A percentile compares a stretch with the other conserved stretches of the same genome.
Evolutionary conservation across 805 yeast species (phyloP).

Genomic region (Teunomyces stri): DNA sequence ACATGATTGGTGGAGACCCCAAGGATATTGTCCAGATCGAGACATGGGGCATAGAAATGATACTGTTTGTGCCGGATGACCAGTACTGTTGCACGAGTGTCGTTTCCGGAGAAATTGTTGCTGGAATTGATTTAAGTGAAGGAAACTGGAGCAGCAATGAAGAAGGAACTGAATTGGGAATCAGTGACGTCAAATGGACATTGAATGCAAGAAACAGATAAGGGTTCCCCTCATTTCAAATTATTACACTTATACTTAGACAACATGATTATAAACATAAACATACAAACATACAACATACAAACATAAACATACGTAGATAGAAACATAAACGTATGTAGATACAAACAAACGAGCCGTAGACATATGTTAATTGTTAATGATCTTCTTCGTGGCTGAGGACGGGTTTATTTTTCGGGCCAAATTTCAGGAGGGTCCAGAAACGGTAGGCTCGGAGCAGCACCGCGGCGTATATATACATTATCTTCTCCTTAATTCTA

Average conservation of each 20-base stretch:
- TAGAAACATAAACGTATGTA: no score
- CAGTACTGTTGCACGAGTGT: constrained; percentile 4
- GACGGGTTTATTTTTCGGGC: background rate
- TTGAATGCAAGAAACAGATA: background rate
- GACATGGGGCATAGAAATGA: constrained; percentile 5
- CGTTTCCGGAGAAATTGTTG: background rate
- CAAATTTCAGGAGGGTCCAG: background rate
- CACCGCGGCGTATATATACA: background rate
- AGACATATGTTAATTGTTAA: no score
- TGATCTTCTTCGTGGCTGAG: no score
- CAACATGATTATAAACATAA: no score
- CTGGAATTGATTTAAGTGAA: constrained; percentile 6
- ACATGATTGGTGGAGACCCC: background rate
- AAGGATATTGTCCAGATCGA: constrained; percentile 1
- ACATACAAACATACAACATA: no score
- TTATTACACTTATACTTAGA: no score
- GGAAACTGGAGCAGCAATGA: constrained; percentile 6
- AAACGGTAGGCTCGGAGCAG: background rate
- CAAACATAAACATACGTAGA: no score
- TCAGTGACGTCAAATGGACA: constrained; percentile 5
- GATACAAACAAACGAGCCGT: no score
- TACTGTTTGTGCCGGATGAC: constrained; percentile 7
- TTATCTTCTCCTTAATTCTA: background rate
- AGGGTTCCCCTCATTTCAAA: no score
- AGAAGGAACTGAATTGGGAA: constrained; percentile 1